Evolutionary conservation across 2,329 filamentous ascomycete species (phyloP).

Genomic region (Penicillium corylophilum): DNA sequence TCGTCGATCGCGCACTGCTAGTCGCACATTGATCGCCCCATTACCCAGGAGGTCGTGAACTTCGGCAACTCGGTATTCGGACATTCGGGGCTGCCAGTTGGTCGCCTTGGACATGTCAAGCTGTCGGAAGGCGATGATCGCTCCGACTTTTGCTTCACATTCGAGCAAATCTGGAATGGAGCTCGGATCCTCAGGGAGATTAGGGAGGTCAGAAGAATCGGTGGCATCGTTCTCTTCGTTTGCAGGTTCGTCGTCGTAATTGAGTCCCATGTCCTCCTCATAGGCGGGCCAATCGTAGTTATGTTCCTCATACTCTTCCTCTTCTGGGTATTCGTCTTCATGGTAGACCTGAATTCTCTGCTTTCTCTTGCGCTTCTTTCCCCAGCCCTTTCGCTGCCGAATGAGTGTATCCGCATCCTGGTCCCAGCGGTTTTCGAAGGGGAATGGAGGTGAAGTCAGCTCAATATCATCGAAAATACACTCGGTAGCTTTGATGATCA

Average conservation of each 20-base stretch:
- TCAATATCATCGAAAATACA: constrained; percentile 70
- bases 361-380: constrained; percentile 45
- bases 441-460: constrained; percentile 78
- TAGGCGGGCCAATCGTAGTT: constrained; percentile 8
- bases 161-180: constrained; percentile 51
- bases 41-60: constrained; percentile 58
- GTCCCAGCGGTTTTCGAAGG: constrained; percentile 88
- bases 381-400: constrained; percentile 36
- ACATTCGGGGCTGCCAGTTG: constrained; percentile 48
- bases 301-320: constrained; percentile 31
- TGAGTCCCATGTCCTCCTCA: constrained; percentile 22
- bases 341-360: constrained; percentile 53
- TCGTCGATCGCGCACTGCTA: constrained; percentile 68
- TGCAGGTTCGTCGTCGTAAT: constrained; percentile 43
- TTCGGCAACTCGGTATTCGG: constrained; percentile 63
- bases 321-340: constrained; percentile 43
- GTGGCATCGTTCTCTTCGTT: constrained; percentile 2
- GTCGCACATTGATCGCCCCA: constrained; percentile 57
- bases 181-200: constrained; percentile 60
- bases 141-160: constrained; percentile 35
- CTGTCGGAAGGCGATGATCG: constrained; percentile 49
- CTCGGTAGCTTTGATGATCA: constrained; percentile 77
- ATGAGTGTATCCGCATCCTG: constrained; percentile 61
- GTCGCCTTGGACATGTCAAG: constrained; percentile 49
- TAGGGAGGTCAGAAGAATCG: constrained; percentile 44